Conservation (phyloP, 2,329 filamentous ascomycete genomes). For the Xylogone sp. region DNA sequence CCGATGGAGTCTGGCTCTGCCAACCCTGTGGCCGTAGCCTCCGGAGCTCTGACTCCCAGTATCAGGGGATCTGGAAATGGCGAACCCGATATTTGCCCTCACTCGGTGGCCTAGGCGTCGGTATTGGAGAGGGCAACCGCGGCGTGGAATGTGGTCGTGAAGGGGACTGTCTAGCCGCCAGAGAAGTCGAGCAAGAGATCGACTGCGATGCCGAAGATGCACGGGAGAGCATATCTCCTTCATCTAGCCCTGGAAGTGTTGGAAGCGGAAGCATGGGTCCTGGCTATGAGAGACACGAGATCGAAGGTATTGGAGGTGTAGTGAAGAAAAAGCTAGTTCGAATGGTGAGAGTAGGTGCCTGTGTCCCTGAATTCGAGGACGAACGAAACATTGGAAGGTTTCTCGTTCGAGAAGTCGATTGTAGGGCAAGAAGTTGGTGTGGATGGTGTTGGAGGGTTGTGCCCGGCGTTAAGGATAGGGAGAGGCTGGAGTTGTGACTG, state of each 20-base stretch:
- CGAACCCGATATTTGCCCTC: conserved; percentile 79
- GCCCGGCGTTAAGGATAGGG: conserved; percentile 47
- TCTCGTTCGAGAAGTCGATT: conserved; percentile 66
- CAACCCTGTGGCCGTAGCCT: conserved; percentile 76
- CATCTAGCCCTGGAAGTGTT: conserved; percentile 15
- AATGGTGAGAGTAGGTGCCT: conserved; percentile 75
- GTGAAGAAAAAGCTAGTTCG: conserved; percentile 87
- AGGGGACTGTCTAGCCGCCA: conserved; percentile 68
- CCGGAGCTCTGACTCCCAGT: conserved; percentile 54
- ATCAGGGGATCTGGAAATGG: conserved; percentile 79
- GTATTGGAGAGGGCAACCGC: conserved; percentile 82
- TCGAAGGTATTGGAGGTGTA: conserved; percentile 84
- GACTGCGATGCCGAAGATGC: conserved; percentile 81
- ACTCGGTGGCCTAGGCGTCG: conserved; percentile 76
- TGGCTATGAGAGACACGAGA: conserved; percentile 82
- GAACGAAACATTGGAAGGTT: conserved; percentile 64
- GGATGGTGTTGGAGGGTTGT: conserved; percentile 84
- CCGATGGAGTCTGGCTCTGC: conserved; percentile 74
- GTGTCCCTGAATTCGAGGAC: conserved; percentile 82
- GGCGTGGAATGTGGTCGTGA: conserved; percentile 86
- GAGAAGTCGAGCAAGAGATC: conserved; percentile 76
- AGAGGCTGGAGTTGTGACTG: conserved; percentile 3
- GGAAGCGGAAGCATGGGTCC: conserved; percentile 48
- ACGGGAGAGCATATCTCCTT: conserved; percentile 18
- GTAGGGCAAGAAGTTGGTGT: conserved; percentile 76